Evolutionary conservation across 257 asterid genomes (phyloP).

Genomic region (Catharanthus roseus): DNA sequence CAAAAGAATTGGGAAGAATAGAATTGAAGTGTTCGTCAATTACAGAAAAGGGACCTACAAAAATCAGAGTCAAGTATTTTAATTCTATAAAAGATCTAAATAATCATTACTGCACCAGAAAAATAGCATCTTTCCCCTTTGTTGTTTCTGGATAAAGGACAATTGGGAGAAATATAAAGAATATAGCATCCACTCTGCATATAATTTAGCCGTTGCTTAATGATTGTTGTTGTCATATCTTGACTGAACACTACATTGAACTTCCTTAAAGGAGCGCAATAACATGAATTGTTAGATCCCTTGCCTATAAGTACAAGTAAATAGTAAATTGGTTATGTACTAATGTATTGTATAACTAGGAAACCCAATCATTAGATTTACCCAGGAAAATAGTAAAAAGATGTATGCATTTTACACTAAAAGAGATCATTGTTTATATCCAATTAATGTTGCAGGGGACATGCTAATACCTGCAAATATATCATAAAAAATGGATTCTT

Average conservation of each 20-base stretch:
- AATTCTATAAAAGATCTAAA: not conserved
- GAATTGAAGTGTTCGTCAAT: constrained; percentile 84
- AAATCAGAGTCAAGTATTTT: constrained; percentile 12
- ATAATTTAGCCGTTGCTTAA: not conserved
- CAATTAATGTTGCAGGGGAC: not conserved
- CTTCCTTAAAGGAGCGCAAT: constrained; percentile 1
- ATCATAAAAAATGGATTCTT: constrained; percentile 80
- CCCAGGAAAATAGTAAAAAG: not conserved
- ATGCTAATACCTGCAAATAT: constrained; percentile 74
- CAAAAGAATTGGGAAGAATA: constrained; percentile 82
- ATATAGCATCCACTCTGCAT: not conserved
- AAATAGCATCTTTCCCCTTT: not conserved
- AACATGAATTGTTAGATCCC: constrained; percentile 2
- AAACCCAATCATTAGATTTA: not conserved
- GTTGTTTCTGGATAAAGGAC: not conserved
- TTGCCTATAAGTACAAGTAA: not conserved
- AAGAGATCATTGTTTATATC: not conserved
- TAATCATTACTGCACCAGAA: not conserved
- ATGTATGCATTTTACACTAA: not conserved
- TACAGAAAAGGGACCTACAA: constrained; percentile 80
- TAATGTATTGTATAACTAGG: not conserved
- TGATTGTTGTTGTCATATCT: not conserved
- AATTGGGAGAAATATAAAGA: not conserved
- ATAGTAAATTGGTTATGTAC: not conserved
- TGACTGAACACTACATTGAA: not conserved